These are phyloP conservation scores for Jaltomata sinuosa DNA, from an alignment of 257 asterid genomes.

Conservation along the genomic window DNA sequence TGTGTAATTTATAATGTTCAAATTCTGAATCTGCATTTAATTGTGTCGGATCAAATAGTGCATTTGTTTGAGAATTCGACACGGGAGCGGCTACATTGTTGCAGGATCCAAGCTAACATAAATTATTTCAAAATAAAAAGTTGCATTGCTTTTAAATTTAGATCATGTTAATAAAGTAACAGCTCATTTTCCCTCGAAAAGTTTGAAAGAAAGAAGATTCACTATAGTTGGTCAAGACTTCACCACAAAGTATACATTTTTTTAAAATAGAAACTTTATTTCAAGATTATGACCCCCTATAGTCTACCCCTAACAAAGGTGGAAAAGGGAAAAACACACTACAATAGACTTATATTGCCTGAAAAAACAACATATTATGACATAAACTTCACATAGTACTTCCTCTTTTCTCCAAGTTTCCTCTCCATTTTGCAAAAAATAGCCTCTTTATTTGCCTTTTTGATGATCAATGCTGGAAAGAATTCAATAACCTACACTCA, in stretches of 20 bases:
- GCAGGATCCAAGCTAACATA: background rate
- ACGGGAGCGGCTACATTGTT: background rate
- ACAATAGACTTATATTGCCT: background rate
- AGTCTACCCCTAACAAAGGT: background rate
- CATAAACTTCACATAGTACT: background rate
- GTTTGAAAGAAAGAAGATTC: background rate
- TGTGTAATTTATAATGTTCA: background rate
- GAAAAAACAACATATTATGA: background rate
- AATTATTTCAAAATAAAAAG: background rate
- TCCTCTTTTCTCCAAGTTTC: background rate
- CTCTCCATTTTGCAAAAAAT: background rate
- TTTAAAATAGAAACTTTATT: background rate
- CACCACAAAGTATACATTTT: background rate
- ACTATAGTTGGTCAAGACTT: background rate
- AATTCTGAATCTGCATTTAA: background rate
- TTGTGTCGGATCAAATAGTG: too few relatives aligned
- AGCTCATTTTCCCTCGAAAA: background rate
- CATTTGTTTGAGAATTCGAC: too few relatives aligned
- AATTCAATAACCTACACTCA: conserved; percentile 3
- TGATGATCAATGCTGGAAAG: conserved; percentile 9
- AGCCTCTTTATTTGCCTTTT: conserved; percentile 3
- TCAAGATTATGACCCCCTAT: background rate
- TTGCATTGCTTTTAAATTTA: background rate
- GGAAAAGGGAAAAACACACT: too few relatives aligned
- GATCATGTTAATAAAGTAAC: background rate